phyloP scores from a whole-genome alignment of 2,329 filamentous ascomycete genomes.

The Phialophora verrucosa region DNA sequence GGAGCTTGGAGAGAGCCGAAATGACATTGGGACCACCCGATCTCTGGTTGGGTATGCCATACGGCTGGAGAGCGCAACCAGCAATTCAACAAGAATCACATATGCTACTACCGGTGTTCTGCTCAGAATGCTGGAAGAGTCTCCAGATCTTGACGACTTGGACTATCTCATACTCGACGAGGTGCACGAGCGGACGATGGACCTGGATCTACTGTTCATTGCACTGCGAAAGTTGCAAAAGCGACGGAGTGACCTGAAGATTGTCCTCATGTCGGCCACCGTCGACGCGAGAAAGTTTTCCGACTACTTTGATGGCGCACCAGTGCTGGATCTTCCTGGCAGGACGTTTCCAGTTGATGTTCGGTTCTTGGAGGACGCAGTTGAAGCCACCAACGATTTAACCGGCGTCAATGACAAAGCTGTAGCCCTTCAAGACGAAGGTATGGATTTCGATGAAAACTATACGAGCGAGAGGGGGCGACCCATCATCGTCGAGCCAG shows the following conservation, averaged over 20 bases:
- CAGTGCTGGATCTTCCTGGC: conserved; percentile 87
- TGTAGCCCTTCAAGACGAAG: conserved; percentile 42
- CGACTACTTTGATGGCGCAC: conserved; percentile 77
- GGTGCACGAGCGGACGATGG: conserved; percentile 94
- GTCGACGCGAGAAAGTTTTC: conserved; percentile 93
- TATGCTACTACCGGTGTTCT: conserved; percentile 88
- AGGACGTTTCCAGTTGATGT: conserved; percentile 91
- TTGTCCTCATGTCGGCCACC: conserved; percentile 96
- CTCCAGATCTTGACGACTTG: conserved; percentile 83
- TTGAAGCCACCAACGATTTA: conserved; percentile 81
- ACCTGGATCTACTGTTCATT: conserved; percentile 94
- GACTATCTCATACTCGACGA: conserved; percentile 97
- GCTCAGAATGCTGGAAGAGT: conserved; percentile 94
- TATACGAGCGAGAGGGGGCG: conserved; percentile 46
- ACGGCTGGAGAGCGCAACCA: conserved; percentile 84
- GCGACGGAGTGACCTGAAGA: conserved; percentile 80
- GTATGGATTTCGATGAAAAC: conserved; percentile 54
- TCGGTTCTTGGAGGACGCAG: conserved; percentile 87
- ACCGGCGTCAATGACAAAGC: conserved; percentile 47
- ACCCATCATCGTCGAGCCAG: conserved; percentile 20
- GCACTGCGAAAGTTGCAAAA: conserved; percentile 82
- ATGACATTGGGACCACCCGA: conserved; percentile 78
- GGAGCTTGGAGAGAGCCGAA: conserved; percentile 83
- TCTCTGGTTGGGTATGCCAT: conserved; percentile 96
- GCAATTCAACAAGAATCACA: conserved; percentile 79